Conservation (phyloP, 139 green algal species). For the Micractinium sp. region DNA sequence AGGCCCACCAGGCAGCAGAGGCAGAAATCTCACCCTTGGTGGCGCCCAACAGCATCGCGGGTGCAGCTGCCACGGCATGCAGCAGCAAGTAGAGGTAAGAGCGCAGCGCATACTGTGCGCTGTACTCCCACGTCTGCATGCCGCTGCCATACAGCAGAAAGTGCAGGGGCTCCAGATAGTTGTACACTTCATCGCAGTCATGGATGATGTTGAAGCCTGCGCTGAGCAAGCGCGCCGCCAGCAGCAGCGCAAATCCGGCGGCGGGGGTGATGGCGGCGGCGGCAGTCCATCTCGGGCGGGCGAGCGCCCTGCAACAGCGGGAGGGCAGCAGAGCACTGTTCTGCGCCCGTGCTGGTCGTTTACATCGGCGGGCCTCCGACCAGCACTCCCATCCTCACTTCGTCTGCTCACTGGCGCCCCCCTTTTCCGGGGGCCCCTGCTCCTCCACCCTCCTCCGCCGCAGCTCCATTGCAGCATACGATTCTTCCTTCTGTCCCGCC, state of each 20-base stretch:
- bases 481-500: no score
- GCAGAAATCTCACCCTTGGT: neutral
- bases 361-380: neutral
- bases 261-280: neutral
- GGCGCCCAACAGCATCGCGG: conserved; percentile 43
- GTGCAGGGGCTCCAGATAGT: conserved; percentile 94
- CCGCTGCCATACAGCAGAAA: conserved; percentile 81
- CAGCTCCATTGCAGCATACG: no score
- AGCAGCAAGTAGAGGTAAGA: conserved; percentile 87
- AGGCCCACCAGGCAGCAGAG: no score
- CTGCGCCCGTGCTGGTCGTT: neutral
- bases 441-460: no score
- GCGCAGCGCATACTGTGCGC: conserved; percentile 76
- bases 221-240: conserved; percentile 44
- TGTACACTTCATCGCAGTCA: conserved; percentile 93
- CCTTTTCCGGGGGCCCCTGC: no score
- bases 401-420: neutral
- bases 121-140: conserved; percentile 89
- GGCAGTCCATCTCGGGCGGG: neutral
- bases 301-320: neutral
- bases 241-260: conserved; percentile 42
- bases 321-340: neutral
- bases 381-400: no score
- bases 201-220: conserved; percentile 84
- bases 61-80: conserved; percentile 56